Evolutionary conservation across 345 rosid genomes (phyloP).

Genomic region (Salix udensis): DNA sequence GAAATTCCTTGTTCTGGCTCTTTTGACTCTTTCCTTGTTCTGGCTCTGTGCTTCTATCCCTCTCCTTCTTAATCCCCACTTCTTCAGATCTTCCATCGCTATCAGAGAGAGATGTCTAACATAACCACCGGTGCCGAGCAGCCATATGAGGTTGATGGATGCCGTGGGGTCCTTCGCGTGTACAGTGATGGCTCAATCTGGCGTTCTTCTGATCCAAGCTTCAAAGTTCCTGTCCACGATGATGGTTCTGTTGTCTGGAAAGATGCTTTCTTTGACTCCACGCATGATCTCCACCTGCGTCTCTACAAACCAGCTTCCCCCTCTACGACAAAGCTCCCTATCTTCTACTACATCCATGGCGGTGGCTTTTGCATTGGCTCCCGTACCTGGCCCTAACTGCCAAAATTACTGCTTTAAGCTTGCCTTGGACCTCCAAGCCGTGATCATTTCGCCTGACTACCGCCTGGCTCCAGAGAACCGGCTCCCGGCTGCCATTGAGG

Average conservation of each 20-base stretch:
- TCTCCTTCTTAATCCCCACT: conserved; percentile 10
- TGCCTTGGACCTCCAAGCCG: conserved; percentile 40
- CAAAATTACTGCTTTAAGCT: conserved; percentile 55
- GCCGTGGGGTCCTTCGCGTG: conserved; percentile 59
- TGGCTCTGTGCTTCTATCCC: not conserved
- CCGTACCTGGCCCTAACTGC: conserved; percentile 51
- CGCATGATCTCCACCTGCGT: conserved; percentile 38
- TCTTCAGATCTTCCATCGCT: not conserved
- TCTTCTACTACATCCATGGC: conserved; percentile 54
- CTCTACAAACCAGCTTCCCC: conserved; percentile 43
- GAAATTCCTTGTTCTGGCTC: not conserved
- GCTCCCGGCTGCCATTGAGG: conserved; percentile 54
- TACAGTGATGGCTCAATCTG: conserved; percentile 54
- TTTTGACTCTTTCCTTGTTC: not conserved
- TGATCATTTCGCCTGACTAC: conserved; percentile 47
- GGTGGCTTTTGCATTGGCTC: conserved; percentile 68
- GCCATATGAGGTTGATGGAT: conserved; percentile 46
- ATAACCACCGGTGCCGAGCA: conserved; percentile 1
- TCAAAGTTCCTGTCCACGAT: conserved; percentile 40
- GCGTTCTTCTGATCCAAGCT: conserved; percentile 54
- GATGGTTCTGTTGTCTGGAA: conserved; percentile 61
- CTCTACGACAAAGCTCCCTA: conserved; percentile 13
- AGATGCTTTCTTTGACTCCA: conserved; percentile 42
- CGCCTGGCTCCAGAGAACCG: conserved; percentile 58
- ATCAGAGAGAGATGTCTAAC: conserved; percentile 9